Conservation (phyloP, 352 stramenopile genomes). For the Phytophthora melonis region DNA sequence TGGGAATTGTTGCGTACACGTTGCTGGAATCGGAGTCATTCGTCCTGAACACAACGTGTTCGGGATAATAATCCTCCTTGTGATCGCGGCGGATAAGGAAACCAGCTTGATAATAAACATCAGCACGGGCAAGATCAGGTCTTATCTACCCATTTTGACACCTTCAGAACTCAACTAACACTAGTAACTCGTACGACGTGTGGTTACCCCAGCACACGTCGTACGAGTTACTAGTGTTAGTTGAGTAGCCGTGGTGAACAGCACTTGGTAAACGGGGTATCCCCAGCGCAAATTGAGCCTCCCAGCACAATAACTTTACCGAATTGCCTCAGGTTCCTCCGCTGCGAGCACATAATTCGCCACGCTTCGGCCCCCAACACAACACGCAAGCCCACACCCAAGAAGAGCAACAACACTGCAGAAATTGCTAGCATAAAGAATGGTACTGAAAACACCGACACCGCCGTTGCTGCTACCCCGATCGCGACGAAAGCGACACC, state of each 20-base stretch:
- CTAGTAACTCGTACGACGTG: constrained; percentile 10
- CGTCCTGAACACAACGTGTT: constrained; percentile 6
- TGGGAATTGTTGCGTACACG: no score
- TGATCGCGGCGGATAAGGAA: not conserved
- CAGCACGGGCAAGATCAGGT: constrained; percentile 1
- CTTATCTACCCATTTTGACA: no score
- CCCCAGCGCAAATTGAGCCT: not conserved
- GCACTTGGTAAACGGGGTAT: constrained; percentile 16
- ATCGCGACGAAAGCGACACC: not conserved
- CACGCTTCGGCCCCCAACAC: not conserved
- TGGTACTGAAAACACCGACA: constrained; percentile 12
- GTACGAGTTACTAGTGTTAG: no score
- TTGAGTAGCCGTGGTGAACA: constrained; percentile 8
- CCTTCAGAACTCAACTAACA: not conserved
- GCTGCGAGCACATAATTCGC: not conserved
- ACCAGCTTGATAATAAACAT: constrained; percentile 2
- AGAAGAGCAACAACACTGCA: not conserved
- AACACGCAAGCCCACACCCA: not conserved
- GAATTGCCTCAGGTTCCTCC: not conserved
- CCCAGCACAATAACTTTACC: not conserved
- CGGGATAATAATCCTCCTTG: constrained; percentile 17
- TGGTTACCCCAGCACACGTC: no score
- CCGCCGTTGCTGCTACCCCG: not conserved
- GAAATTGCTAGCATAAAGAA: constrained; percentile 2
- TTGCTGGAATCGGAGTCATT: no score